These are phyloP conservation scores for Rubus idaeus DNA, from an alignment of 306 rosid genomes.

Conservation along the genomic window DNA sequence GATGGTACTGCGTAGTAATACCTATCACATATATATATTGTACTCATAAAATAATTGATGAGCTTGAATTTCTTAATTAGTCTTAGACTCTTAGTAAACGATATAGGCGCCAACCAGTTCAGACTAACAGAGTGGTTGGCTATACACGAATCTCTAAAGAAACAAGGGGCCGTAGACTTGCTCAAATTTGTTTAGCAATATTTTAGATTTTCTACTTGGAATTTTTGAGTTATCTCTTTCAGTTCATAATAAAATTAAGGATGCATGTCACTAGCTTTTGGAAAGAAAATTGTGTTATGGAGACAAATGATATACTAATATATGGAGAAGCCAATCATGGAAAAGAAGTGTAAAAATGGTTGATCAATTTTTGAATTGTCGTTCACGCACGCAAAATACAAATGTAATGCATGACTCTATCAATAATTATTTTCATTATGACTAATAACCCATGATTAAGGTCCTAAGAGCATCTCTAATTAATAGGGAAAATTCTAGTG, in stretches of 20 bases:
- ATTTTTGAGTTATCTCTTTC: neutral
- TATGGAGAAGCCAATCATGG: neutral
- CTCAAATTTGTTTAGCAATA: neutral
- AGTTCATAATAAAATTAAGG: neutral
- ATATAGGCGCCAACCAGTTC: slow-evolving; percentile 26
- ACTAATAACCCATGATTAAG: neutral
- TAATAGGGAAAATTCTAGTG: too few relatives aligned
- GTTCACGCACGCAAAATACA: neutral
- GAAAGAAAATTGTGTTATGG: neutral
- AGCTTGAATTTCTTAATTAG: neutral
- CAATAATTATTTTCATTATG: neutral
- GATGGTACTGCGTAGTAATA: neutral
- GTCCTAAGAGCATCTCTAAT: too few relatives aligned
- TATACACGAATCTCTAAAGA: neutral
- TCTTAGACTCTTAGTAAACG: neutral
- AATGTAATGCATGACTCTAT: neutral
- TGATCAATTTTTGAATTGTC: neutral
- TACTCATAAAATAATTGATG: neutral
- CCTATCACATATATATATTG: neutral
- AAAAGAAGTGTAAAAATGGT: neutral
- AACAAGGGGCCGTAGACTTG: neutral
- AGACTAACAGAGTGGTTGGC: slow-evolving; percentile 3
- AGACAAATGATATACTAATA: neutral
- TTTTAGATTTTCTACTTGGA: neutral
- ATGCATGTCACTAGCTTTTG: neutral